Base-by-base conservation (phyloP, 768 basidiomycete species). In the Sarcodon aspratus region DNA sequence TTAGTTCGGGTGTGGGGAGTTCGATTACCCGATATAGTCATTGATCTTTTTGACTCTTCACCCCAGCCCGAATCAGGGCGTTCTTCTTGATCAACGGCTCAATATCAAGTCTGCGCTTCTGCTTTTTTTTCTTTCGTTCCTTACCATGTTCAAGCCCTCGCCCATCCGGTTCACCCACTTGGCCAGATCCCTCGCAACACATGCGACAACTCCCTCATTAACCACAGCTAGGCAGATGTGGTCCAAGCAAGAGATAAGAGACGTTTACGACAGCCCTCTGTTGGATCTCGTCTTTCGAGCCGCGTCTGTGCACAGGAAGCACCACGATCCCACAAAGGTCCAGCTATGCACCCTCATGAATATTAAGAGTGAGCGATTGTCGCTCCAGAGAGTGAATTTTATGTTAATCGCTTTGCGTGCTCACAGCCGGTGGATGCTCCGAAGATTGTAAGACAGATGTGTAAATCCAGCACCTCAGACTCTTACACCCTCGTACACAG, bases 291-390 rank as follows among this genome's bases (percentile, higher is more conserved):
- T 95, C 52, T 97, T 86, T 65, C 78, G 80, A 46, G 84, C 95
- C 34, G 88, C 92, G 11, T 65, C 77, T 3, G 76, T 94, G 9
- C 95, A 98, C 65, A 74, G 94, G 54, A 75, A 82, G 59, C 72
- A 86, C 63, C 91, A 96, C 56, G 85, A 94, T 67, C 83, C 93
- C 33, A 74, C 67, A 57, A 91, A 96, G 71, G 80, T 98, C 32
- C 95, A 98, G 67, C 75, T 98, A 33, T 97, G 94, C 58, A 98
- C 95, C 4, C 74, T 98, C 32, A 92, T 98, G 86, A 98, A 98
- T 63, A 98, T 98, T 66, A 98, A 98, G 68, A 92, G 92, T 89
- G 65, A 55, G 85, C 57, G 50, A 56, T 57, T 33, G 92, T 98
- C 86, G 97, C 97, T 63, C 97, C 98, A 66, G 97, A 97, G 68